Percentiles rank a stretch among this genome's conserved stretches.
Evolutionary conservation across 176 grass and related monocot genomes (phyloP).

Genomic region (Pharus latifolius): DNA sequence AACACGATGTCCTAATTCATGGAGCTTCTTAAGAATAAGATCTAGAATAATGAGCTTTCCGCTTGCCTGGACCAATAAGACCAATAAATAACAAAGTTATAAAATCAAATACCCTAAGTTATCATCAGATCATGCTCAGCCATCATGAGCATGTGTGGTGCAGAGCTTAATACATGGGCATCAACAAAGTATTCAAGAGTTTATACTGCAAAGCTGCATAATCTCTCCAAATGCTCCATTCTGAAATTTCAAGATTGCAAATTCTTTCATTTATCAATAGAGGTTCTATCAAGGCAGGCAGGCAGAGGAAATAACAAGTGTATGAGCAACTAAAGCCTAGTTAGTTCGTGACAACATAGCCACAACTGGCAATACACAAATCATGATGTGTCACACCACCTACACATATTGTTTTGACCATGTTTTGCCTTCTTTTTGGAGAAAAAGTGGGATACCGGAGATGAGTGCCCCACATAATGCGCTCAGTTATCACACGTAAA

Average conservation of each 20-base stretch:
- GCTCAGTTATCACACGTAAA: not conserved
- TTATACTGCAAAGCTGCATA: not conserved
- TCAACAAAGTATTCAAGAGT: too few relatives aligned
- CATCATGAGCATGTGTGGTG: too few relatives aligned
- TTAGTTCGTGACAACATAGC: too few relatives aligned
- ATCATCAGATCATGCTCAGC: too few relatives aligned
- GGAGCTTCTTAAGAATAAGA: conserved; percentile 70
- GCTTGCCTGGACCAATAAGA: conserved; percentile 59
- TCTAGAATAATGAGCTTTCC: conserved; percentile 89
- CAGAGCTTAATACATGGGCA: too few relatives aligned
- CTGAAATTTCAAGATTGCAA: not conserved
- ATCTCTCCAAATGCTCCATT: not conserved
- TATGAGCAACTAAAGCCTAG: too few relatives aligned
- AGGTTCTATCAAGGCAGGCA: too few relatives aligned
- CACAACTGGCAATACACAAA: too few relatives aligned
- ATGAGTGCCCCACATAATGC: too few relatives aligned
- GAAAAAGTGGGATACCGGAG: too few relatives aligned
- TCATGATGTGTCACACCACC: not conserved
- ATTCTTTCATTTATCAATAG: not conserved
- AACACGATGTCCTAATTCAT: conserved; percentile 64
- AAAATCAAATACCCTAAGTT: too few relatives aligned
- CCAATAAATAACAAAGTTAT: not conserved
- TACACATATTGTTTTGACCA: not conserved
- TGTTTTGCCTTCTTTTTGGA: not conserved
- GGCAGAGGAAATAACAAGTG: too few relatives aligned